Base-by-base conservation (phyloP, 2,329 filamentous ascomycete genomes). In the Colletotrichum filicis region DNA sequence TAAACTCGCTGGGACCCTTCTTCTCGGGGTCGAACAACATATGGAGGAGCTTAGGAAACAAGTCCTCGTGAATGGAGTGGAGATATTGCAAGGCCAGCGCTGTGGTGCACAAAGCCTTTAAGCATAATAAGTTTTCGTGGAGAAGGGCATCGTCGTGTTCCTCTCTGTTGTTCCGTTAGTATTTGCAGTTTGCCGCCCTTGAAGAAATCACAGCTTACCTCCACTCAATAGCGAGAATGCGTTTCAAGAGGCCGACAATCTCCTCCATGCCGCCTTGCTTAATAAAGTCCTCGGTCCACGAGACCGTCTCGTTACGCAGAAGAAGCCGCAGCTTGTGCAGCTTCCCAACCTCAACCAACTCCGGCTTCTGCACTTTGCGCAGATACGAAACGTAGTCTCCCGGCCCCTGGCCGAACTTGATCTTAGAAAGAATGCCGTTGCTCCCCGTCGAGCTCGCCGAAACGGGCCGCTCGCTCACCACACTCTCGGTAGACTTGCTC, bases 11-110 rank as follows among this genome's bases (percentile, higher is more conserved):
- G 0, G 97, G 97, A 0, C 97, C 97, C 82, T 98, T 98, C 86
- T 95, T 97, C 80, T 98, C 96, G n/a, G 97, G 94, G 78, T 98
- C 95, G 78, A 98, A 98, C 53, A 98, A 87, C 92, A 98, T 95
- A 71, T 90, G 90, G 59, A 98, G 84, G 59, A 99, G 86, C 30
- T 94, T 94, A 2, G 96, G 95, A 79, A 98, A 98, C 9, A 99
- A 87, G 0, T 92, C 92, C 6, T 87, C 86, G 76, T 97, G 94
- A 70, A 98, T 94, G 11, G 91, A 90, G 76, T 94, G 90, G 8
- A 99, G 89, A 79, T 96, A 94, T 76, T 93, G 90, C 78, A 98
- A 87, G 1, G 95, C 97, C 46, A 94, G 88, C 19, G 94, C 95
- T 1, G 96, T 98, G 1, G 97, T 99, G 80, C 95, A 97, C 3